Base-by-base conservation (phyloP, 352 stramenopile species). In the Plasmopara muralis region DNA sequence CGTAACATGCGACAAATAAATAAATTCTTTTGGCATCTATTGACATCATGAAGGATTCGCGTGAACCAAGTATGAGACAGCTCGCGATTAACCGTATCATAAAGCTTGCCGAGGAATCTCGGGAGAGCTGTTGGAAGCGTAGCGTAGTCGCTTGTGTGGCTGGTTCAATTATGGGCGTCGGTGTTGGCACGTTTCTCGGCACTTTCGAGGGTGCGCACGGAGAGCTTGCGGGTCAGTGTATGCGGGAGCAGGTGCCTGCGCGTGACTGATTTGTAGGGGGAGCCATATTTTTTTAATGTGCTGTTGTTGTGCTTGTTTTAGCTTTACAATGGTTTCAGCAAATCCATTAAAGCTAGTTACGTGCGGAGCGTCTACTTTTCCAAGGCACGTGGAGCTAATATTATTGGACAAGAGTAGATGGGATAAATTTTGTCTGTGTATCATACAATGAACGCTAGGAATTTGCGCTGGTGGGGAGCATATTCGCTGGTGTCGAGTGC, bases 191-290 rank as follows among this genome's bases (percentile, higher is more conserved):
- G 38, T 94, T 94, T 53, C 73, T 94, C 9, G 84, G 84, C 60
- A 94, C 84, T 37, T 93, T 94, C 39, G 84, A 94, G 53, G 84
- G 82, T 25, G 84, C 84, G 16, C 84, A 94, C 39, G 84, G 84
- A 44, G 84, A 94, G 43, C 65, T 94, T 9, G 74, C 93, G 16
- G 84, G 84, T 42, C 78, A 84, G 30, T 91, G 75, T 37, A 94
- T 92, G 82, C 82, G 77, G 44, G 72, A 93, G 48, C 84, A 91
- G 80, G 80, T 88, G 6, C 10, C 6, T 12, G 10, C 31, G 31
- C 6, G 6, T 5, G 10, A 35, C 10, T 35, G 7, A 35, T 35
- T 12, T 3, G 3, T 25, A 35, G 10, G 4, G 4, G 6, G 10
- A 35, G 6, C 10, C 7, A 35, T 35, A 35, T 14, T 14, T 15